Percentiles rank a stretch among this genome's conserved stretches.
Conservation (phyloP, 768 basidiomycete genomes). For the Boletus rufocinnamomeus region DNA sequence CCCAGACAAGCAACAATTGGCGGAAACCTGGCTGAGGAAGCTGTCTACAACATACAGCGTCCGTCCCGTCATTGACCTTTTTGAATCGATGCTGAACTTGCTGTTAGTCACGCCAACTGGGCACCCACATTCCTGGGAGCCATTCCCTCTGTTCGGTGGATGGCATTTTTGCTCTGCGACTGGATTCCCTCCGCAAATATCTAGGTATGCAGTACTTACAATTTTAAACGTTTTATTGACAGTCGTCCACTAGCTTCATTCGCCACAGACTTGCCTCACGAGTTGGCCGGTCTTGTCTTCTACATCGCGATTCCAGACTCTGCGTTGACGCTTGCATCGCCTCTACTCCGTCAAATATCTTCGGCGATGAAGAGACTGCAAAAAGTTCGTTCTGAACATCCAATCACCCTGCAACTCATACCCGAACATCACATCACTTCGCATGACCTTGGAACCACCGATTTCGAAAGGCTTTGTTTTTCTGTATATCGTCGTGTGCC, state of each 20-base stretch:
- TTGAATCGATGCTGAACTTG: conserved; percentile 13
- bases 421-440: conserved; percentile 62
- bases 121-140: conserved; percentile 55
- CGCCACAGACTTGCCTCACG: conserved; percentile 42
- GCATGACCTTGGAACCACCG: conserved; percentile 20
- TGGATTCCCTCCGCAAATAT: conserved; percentile 71
- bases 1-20: conserved; percentile 45
- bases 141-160: conserved; percentile 47
- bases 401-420: conserved; percentile 71
- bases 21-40: conserved; percentile 61
- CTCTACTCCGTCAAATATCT: conserved; percentile 67
- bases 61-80: conserved; percentile 25
- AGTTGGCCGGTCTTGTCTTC: conserved; percentile 53
- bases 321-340: conserved; percentile 63
- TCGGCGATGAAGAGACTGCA: conserved; percentile 59
- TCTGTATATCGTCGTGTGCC: conserved; percentile 75
- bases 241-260: conserved; percentile 46
- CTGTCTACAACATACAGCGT: conserved; percentile 62
- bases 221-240: neutral
- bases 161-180: conserved; percentile 63
- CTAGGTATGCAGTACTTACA: conserved; percentile 44
- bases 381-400: conserved; percentile 46
- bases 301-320: conserved; percentile 67
- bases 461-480: conserved; percentile 53
- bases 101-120: conserved; percentile 60